Evolutionary conservation across 768 basidiomycete genomes (phyloP), one percentile per base, ranked within the genome.

Genomic region (Boletus reticulatus): DNA sequence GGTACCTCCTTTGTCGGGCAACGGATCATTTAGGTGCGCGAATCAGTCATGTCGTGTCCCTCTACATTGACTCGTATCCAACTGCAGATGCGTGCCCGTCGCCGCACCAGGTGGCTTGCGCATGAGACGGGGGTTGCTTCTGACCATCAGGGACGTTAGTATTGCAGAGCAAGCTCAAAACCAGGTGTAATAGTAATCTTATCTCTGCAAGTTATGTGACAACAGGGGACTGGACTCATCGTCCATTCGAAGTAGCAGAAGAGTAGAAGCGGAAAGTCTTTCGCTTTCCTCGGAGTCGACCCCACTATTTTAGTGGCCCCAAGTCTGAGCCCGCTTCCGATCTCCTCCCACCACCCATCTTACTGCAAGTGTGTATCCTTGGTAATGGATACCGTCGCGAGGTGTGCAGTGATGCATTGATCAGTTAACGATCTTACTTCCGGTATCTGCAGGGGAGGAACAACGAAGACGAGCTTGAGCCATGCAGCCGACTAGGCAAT

Each of bases 361-460:
- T 27, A 43, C 31, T 5, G 34, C 41, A 43, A 13, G 42, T 4
- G 19, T n/a, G n/a, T n/a, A n/a, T 36, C 53, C 39, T 37, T 36
- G 42, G 27, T 43, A n/a, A 32, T 36, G 17, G 50, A 56, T 52
- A 24, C 37, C 24, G 24, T 52, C 36, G 27, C 43, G 12, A 60
- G 55, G 58, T 58, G 46, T 7, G 54, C 37, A 19, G n/a, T n/a
- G n/a, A n/a, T n/a, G n/a, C n/a, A n/a, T n/a, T n/a, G n/a, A n/a
- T n/a, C n/a, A n/a, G n/a, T n/a, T n/a, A 9, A 41, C n/a, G 24
- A 49, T 71, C 55, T 10, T 61, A 31, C 61, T 85, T 43, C 84
- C 81, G 4, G 67, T 84, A n/a, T 86, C 85, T 60, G 75, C 80
- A 43, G 84, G 84, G 7, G 85, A 62, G 85, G 82, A 4, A 75